Base-by-base conservation (phyloP, 1,284 basidiomycete species). In the Boletus semigastroideus region DNA sequence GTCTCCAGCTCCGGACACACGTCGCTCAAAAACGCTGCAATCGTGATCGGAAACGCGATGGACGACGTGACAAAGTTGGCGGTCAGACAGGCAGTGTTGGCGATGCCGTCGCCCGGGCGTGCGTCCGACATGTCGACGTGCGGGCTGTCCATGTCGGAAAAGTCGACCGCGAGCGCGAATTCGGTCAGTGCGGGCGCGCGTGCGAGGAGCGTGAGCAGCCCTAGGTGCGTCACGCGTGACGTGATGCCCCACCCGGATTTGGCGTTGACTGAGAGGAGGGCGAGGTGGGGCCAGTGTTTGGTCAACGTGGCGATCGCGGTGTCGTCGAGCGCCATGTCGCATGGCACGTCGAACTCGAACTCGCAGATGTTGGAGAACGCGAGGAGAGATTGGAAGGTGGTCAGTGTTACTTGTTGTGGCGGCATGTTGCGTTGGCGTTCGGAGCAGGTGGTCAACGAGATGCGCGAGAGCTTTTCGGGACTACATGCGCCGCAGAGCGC, bases 11-110 rank as follows among this genome's bases (percentile, higher is more conserved):
- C 47, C 1, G 65, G 63, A 53, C 59, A 67, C 10, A 67, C 43
- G 8, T 56, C 62, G n/a, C 65, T 66, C 51, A 66, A 34, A 36
- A 67, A 67, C 43, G 57, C 57, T 3, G 63, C 61, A 0, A 67
- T 42, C 31, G 51, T 31, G 30, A 51, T 17, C 13, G 65, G 65
- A 42, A 20, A 41, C 10, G 20, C 4, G 42, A 64, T 63, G 5
- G 19, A 1, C 5, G 63, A 66, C 19, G 59, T 56, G 28, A 64
- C 51, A 3, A 64, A 66, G 11, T 58, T 51, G 5, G 53, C 59
- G 2, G 17, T 8, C 2, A 30, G 8, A 20, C 63, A 60, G 9
- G 2, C 19, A 13, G 38, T 25, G 36, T 59, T 57, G n/a, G n/a
- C 25, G 14, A 49, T 20, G 16, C 63, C 61, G 10, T 50, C 25